phyloP scores from a whole-genome alignment of 192 early-diverging fungal genomes.

The Coemansia brasiliensis region DNA sequence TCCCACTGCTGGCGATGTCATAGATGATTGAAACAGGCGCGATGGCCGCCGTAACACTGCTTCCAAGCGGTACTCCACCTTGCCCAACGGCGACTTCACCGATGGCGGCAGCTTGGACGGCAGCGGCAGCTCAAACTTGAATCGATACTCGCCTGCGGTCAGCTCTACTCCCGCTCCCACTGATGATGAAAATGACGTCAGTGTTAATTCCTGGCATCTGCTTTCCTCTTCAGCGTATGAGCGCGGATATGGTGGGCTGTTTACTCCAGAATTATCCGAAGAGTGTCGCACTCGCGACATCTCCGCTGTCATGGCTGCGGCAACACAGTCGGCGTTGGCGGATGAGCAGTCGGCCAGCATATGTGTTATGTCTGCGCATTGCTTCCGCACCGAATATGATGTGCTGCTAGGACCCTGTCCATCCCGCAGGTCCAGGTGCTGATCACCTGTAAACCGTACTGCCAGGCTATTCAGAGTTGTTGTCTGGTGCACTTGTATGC shows the following conservation, averaged over 20 bases:
- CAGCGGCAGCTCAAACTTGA: conserved; percentile 40
- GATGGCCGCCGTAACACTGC: conserved; percentile 11
- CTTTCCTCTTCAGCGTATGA: conserved; percentile 4
- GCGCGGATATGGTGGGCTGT: conserved; percentile 4
- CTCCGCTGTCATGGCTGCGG: conserved; percentile 11
- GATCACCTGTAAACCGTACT: conserved; percentile 24
- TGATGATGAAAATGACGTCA: conserved; percentile 3
- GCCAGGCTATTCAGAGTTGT: conserved; percentile 15
- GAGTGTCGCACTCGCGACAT: conserved; percentile 7
- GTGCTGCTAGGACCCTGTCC: conserved; percentile 38
- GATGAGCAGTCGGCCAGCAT: conserved; percentile 13
- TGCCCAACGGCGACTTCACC: conserved; percentile 27
- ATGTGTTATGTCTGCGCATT: conserved; percentile 23
- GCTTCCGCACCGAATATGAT: conserved; percentile 9
- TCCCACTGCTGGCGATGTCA: conserved; percentile 3
- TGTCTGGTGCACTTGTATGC: conserved; percentile 9
- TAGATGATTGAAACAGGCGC: conserved; percentile 13
- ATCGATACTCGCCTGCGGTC: conserved; percentile 36
- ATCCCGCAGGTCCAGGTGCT: conserved; percentile 31
- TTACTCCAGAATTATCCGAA: not conserved
- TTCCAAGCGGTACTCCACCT: conserved; percentile 15
- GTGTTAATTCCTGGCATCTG: not conserved
- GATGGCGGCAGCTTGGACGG: conserved; percentile 29
- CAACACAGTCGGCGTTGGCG: conserved; percentile 1
- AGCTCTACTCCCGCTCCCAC: conserved; percentile 3